phyloP scores from a whole-genome alignment of 139 green algal genomes.

The Picochlorum sp. region DNA sequence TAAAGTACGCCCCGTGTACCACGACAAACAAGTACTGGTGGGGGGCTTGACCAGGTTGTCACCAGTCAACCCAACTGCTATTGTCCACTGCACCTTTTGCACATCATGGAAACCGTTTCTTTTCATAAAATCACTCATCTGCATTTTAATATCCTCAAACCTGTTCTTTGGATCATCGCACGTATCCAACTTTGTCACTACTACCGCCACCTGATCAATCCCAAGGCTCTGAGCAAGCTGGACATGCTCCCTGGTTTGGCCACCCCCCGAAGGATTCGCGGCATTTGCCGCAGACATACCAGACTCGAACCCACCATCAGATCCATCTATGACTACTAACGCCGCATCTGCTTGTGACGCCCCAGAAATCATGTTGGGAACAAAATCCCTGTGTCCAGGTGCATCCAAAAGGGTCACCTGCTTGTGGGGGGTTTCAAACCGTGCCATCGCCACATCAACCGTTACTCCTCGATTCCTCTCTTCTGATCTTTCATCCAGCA shows the following conservation, averaged over 20 bases:
- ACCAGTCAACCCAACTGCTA: slow-evolving; percentile 59
- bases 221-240: slow-evolving; percentile 83
- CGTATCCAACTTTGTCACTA: slow-evolving; percentile 83
- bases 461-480: slow-evolving; percentile 89
- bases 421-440: slow-evolving; percentile 34
- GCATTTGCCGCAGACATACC: slow-evolving; percentile 61
- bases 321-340: slow-evolving; percentile 90
- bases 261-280: slow-evolving; percentile 30
- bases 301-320: slow-evolving; percentile 83
- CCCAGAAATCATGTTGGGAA: slow-evolving; percentile 92
- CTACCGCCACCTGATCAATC: slow-evolving; percentile 77
- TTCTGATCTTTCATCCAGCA: slow-evolving; percentile 87
- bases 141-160: slow-evolving; percentile 65
- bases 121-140: slow-evolving; percentile 73
- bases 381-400: slow-evolving; percentile 93
- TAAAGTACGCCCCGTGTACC: slow-evolving; percentile 48
- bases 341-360: slow-evolving; percentile 80
- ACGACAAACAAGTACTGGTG: slow-evolving; percentile 32
- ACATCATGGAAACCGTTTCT: slow-evolving; percentile 65
- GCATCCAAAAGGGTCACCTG: slow-evolving; percentile 85
- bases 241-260: slow-evolving; percentile 93
- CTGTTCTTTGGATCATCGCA: slow-evolving; percentile 54
- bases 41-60: slow-evolving; percentile 70
- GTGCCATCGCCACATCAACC: slow-evolving; percentile 79
- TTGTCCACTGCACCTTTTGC: slow-evolving; percentile 68